phyloP scores from a whole-genome alignment of 2,329 filamentous ascomycete species.

The Alternaria longipes region DNA sequence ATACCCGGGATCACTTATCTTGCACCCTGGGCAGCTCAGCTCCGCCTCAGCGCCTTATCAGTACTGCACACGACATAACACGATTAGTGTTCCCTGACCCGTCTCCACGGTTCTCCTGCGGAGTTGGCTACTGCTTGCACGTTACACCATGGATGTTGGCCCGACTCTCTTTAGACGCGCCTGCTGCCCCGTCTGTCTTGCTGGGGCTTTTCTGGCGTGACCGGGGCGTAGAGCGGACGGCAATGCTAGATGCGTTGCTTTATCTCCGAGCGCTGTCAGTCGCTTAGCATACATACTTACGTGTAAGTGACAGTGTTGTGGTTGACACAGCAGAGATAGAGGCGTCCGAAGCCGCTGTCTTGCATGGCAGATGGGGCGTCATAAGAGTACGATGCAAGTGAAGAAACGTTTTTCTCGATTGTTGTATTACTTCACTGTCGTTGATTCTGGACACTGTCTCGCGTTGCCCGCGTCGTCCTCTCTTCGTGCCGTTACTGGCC shows the following conservation, averaged over 20 bases:
- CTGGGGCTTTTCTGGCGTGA: background rate
- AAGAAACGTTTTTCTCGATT: background rate
- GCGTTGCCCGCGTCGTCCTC: background rate
- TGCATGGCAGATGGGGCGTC: background rate
- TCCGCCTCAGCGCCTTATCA: slow-evolving; percentile 21
- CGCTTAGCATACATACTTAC: slow-evolving; percentile 29
- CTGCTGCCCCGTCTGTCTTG: background rate
- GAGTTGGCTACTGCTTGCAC: slow-evolving; percentile 8
- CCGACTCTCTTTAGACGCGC: background rate
- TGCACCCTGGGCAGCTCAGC: background rate
- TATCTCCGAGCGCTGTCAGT: slow-evolving; percentile 20
- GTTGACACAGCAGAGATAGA: slow-evolving; percentile 21
- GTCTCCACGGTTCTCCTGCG: slow-evolving; percentile 13
- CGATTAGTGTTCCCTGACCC: slow-evolving; percentile 15
- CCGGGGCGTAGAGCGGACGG: background rate
- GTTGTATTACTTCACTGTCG: background rate
- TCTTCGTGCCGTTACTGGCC: background rate
- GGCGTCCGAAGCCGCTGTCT: slow-evolving; percentile 6
- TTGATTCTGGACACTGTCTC: background rate
- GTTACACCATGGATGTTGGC: background rate
- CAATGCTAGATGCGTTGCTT: background rate
- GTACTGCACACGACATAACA: slow-evolving; percentile 11
- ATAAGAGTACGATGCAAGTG: background rate
- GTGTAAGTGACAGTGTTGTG: slow-evolving; percentile 12
- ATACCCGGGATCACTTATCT: slow-evolving; percentile 14